Evolutionary conservation across 495 filamentous ascomycete species (phyloP).

Genomic region (Penicillium mononematosum): DNA sequence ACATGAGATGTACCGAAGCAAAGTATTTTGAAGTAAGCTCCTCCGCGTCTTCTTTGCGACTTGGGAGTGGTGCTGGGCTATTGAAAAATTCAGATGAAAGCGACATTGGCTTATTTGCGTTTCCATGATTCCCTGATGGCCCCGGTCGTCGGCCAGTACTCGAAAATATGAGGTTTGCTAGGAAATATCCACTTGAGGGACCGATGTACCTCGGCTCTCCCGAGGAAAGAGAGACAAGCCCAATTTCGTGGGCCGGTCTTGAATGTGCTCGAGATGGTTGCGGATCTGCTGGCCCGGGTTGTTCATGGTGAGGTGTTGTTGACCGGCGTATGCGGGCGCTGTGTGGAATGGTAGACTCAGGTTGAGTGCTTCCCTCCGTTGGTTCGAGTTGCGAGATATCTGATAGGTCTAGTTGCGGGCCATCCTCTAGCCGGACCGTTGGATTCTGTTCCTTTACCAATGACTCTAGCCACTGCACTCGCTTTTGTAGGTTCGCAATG

Average conservation of each 20-base stretch:
- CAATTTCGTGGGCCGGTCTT: slow-evolving; percentile 40
- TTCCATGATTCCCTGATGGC: slow-evolving; percentile 5
- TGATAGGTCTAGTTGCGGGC: slow-evolving; percentile 13
- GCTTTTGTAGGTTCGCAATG: slow-evolving; percentile 39
- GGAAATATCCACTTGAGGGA: slow-evolving; percentile 43
- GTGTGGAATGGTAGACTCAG: not conserved
- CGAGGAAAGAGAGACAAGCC: slow-evolving; percentile 37
- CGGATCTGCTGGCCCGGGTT: slow-evolving; percentile 4
- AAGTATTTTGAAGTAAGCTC: slow-evolving; percentile 45
- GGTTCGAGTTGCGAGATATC: slow-evolving; percentile 8
- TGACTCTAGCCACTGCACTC: slow-evolving; percentile 45
- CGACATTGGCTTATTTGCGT: slow-evolving; percentile 14
- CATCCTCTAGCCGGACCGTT: slow-evolving; percentile 31
- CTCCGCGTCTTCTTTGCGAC: slow-evolving; percentile 34
- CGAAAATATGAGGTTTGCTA: slow-evolving; percentile 43
- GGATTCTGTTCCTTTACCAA: slow-evolving; percentile 35
- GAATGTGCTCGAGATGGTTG: slow-evolving; percentile 12
- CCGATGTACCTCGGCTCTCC: slow-evolving; percentile 41
- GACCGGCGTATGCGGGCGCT: not conserved
- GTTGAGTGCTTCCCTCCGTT: not conserved
- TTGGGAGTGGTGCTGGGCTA: slow-evolving; percentile 35
- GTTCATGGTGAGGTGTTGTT: slow-evolving; percentile 8
- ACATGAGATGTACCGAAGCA: slow-evolving; percentile 39
- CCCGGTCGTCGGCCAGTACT: slow-evolving; percentile 32
- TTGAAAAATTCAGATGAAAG: slow-evolving; percentile 36